Conservation (phyloP, 2,329 filamentous ascomycete species). For the Fusarium clavum region DNA sequence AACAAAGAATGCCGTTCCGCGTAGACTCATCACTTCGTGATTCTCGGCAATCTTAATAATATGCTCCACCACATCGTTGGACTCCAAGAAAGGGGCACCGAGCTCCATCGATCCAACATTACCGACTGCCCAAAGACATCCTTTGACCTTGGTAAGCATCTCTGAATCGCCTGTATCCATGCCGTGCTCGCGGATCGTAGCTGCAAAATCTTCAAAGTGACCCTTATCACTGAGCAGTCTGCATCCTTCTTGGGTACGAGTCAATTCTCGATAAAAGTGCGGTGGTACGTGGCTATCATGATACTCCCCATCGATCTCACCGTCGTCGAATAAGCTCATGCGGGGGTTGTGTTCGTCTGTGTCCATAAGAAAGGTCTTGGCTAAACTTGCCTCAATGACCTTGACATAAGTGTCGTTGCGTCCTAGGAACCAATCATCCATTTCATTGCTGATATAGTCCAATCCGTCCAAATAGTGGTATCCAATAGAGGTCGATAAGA, state of each 20-base stretch:
- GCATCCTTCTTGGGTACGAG: conserved; percentile 92
- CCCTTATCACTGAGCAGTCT: conserved; percentile 90
- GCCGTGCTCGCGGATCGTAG: conserved; percentile 87
- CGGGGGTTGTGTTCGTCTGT: conserved; percentile 68
- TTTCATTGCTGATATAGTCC: conserved; percentile 99
- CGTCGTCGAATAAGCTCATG: conserved; percentile 70
- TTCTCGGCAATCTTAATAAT: conserved; percentile 90
- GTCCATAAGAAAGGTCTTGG: conserved; percentile 81
- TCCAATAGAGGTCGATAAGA: conserved; percentile 94
- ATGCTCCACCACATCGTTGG: conserved; percentile 85
- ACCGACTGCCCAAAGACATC: conserved; percentile 95
- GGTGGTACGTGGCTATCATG: conserved; percentile 83
- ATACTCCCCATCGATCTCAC: conserved; percentile 65
- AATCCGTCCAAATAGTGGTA: conserved; percentile 97
- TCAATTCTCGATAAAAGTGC: conserved; percentile 96
- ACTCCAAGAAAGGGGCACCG: conserved; percentile 92
- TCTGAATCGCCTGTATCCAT: conserved; percentile 88
- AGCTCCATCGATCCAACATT: conserved; percentile 99
- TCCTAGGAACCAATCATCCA: conserved; percentile 99
- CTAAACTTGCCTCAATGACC: conserved; percentile 94
- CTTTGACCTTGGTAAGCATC: conserved; percentile 91
- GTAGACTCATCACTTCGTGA: conserved; percentile 89
- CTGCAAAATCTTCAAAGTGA: conserved; percentile 93
- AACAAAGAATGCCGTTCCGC: conserved; percentile 97
- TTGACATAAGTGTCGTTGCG: conserved; percentile 96